Conservation (phyloP, 225 moss, liverwort and hornwort species). For the Antitrichia curtipendula region DNA sequence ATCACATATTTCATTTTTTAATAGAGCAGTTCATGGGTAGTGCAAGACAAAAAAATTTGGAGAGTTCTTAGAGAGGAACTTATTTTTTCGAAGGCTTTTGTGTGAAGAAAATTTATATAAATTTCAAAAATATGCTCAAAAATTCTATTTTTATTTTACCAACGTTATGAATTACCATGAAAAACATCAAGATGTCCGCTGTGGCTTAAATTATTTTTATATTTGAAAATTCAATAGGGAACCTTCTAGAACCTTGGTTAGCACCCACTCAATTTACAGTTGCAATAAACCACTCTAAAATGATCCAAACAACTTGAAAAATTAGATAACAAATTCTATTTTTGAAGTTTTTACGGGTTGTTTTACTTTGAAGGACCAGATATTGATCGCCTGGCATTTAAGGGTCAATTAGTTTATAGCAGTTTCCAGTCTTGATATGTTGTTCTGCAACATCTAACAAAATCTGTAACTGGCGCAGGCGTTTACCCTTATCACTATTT, state of each 20-base stretch:
- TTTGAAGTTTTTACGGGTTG: not conserved
- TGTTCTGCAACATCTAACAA: not conserved
- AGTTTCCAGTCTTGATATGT: not conserved
- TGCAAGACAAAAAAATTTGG: not conserved
- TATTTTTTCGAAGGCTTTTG: no score
- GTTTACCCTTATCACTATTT: conserved; percentile 32
- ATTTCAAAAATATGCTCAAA: not conserved
- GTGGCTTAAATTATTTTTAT: not conserved
- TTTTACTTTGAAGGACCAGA: not conserved
- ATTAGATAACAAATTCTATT: not conserved
- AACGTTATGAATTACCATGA: not conserved
- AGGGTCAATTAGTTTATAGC: no score
- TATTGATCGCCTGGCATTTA: not conserved
- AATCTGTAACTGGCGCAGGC: conserved; percentile 18
- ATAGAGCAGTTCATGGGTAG: not conserved
- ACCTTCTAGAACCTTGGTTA: not conserved
- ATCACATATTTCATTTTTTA: not conserved
- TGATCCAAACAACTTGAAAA: not conserved
- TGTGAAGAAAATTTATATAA: no score
- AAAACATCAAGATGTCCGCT: not conserved
- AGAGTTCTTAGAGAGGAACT: not conserved
- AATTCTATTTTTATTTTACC: no score
- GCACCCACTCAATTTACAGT: no score
- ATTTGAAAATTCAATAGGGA: not conserved
- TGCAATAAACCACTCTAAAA: not conserved